Conservation (phyloP, 345 rosid genomes). For the Eucalyptus guilfoylei region DNA sequence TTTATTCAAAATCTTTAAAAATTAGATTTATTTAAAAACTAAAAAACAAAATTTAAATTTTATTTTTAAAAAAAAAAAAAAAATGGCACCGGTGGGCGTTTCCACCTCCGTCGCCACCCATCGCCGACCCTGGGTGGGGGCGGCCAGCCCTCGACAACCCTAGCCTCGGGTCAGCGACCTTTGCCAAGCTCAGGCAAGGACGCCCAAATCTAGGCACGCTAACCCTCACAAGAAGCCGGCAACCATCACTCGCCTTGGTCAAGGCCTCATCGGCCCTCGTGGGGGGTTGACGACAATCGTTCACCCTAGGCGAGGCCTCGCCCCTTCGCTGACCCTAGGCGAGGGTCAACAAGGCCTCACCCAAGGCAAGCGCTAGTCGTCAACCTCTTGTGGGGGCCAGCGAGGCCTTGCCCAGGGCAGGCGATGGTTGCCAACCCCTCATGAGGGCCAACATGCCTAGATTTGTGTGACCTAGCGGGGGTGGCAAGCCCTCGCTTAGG, state of each 20-base stretch:
- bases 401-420: rapidly evolving
- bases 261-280: rapidly evolving
- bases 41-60: too few species aligned
- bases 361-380: rapidly evolving
- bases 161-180: rapidly evolving
- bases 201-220: rapidly evolving
- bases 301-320: rapidly evolving
- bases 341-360: rapidly evolving
- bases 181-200: rapidly evolving
- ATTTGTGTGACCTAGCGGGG: rapidly evolving
- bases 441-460: too few species aligned
- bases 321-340: rapidly evolving
- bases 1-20: too few species aligned
- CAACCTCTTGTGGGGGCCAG: too few species aligned
- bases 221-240: rapidly evolving
- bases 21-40: too few species aligned
- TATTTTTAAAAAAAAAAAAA: too few species aligned
- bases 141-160: rapidly evolving
- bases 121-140: rapidly evolving
- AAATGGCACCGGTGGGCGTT: rapidly evolving
- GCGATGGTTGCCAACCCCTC: too few species aligned
- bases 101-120: too few species aligned
- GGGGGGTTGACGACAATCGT: rapidly evolving
- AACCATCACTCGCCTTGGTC: rapidly evolving
- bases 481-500: rapidly evolving